Conservation (phyloP, 805 yeast species). For the Torulaspora delbrueckii region DNA sequence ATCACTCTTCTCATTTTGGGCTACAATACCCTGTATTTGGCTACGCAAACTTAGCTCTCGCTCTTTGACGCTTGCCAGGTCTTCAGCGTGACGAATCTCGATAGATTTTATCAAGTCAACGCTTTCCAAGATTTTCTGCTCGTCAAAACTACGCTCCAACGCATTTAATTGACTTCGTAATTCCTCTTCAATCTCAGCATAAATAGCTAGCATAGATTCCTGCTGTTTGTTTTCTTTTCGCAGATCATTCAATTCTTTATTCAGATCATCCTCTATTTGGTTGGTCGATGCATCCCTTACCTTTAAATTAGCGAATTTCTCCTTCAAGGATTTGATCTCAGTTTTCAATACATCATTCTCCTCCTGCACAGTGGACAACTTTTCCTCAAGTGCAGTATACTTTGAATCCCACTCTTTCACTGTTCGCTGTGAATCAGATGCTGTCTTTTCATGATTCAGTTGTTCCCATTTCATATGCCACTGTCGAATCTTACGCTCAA, state of each 20-base stretch:
- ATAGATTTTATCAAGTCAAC: neutral
- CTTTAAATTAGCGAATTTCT: neutral
- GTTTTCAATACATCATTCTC: neutral
- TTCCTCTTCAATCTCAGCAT: constrained; percentile 45
- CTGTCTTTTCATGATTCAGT: neutral
- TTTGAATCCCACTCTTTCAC: neutral
- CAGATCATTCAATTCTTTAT: constrained; percentile 40
- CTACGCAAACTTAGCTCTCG: too few relatives aligned
- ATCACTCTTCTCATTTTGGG: neutral
- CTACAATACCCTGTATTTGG: too few relatives aligned
- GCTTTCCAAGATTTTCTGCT: neutral
- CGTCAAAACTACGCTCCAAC: constrained; percentile 7
- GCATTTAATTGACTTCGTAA: constrained; percentile 37
- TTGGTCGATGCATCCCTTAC: neutral
- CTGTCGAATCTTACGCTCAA: constrained; percentile 2
- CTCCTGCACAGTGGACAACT: neutral
- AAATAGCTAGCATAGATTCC: constrained; percentile 40
- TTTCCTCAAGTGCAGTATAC: neutral
- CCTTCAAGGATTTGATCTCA: neutral
- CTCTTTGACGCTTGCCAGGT: neutral
- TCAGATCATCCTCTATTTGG: constrained; percentile 23
- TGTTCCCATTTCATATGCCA: neutral
- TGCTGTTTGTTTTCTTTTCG: constrained; percentile 7
- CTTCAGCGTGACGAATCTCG: neutral
- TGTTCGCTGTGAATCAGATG: neutral